Conservation (phyloP, 345 rosid genomes). For the Euphorbia peplus region DNA sequence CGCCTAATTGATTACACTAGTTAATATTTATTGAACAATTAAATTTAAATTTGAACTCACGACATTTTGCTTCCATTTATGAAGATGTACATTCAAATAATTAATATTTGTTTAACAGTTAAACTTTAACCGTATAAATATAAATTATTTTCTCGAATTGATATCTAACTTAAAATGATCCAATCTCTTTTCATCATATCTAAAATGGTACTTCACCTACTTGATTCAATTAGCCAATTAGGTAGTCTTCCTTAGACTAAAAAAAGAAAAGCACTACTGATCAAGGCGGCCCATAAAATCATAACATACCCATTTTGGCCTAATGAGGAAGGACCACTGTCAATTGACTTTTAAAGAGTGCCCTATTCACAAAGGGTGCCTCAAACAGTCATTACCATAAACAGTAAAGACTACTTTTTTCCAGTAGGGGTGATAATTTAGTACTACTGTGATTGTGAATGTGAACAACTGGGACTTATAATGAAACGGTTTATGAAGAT, state of each 20-base stretch:
- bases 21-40: too few species aligned
- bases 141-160: too few species aligned
- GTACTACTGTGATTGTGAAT: not conserved
- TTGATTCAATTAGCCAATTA: not conserved
- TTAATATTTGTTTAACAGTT: too few species aligned
- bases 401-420: slow-evolving; percentile 14
- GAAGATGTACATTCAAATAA: too few species aligned
- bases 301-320: not conserved
- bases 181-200: too few species aligned
- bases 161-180: too few species aligned
- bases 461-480: not conserved
- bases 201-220: not conserved
- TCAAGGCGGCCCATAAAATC: not conserved
- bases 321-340: not conserved
- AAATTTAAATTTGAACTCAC: too few species aligned
- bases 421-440: slow-evolving; percentile 28
- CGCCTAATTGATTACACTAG: too few species aligned
- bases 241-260: not conserved
- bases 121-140: too few species aligned
- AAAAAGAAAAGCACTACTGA: not conserved
- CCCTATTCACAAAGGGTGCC: not conserved
- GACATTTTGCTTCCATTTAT: too few species aligned
- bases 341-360: slow-evolving; percentile 2
- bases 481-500: not conserved
- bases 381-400: not conserved